Base-by-base conservation (phyloP, 116 monocot species). In the Papilionanthe hybrid region DNA sequence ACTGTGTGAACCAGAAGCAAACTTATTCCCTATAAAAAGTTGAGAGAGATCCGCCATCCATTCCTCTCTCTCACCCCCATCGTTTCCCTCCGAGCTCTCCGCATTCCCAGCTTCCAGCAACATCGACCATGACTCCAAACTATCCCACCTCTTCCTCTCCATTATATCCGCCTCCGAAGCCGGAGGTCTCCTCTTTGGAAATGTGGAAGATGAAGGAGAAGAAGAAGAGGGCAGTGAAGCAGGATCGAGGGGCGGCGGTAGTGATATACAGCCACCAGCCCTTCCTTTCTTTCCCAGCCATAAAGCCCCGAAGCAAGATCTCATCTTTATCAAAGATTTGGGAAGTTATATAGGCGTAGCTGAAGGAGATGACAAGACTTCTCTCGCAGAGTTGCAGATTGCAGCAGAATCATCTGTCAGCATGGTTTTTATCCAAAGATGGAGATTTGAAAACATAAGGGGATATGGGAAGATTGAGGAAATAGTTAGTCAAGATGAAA, bases 1-100 rank as follows among this genome's bases (percentile, higher is more conserved):
- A 66, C 96, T 96, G 60, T 94, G 89, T 0, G 94, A 86, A 3
- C 96, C 96, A 6, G 96, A 90, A 29, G 96, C 94, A 78, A 96
- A 96, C 82, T 89, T 96, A 72, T 94, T 90, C 17, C 96, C 96
- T n/a, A 96, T 86, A 73, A 94, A 89, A 7, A 96, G 87, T 42
- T 96, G 92, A 37, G 96, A 96, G 43, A 96, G 86, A 86, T 96
- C 96, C 2, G 94, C 96, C 90, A 89, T 86, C 96, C 96, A 96
- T 17, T 92, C 91, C 76, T 93, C 96, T 15, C 73, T 58, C 28
- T 86, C 84, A 43, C 79, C 85, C 11, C 77, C 86, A 27, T 53
- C 69, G 23, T 42, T 55, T 5, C 49, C 84, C 13, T 87, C 87
- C 13, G 66, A 77, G 50, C 49, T 72, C 25, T 84, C 86, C 0